Percentiles rank a stretch among this genome's conserved stretches.
Evolutionary conservation across 352 stramenopile species (phyloP).

Genomic region (Pythium biforme): DNA sequence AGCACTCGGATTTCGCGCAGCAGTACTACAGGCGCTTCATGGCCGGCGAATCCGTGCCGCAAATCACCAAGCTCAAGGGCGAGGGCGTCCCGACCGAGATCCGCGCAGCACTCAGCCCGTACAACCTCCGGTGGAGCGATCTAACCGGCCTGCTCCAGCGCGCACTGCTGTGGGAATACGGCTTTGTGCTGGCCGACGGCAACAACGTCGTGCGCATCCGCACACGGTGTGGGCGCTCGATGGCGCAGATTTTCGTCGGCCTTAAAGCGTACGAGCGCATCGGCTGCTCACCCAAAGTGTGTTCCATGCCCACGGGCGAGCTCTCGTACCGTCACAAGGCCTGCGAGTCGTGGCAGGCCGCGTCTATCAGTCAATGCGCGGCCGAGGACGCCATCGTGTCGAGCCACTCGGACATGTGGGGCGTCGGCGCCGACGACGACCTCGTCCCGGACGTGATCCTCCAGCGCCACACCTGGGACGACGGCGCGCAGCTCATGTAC

Average conservation of each 20-base stretch:
- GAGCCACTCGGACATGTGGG: slow-evolving; percentile 53
- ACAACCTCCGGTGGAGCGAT: slow-evolving; percentile 45
- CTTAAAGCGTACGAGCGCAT: slow-evolving; percentile 54
- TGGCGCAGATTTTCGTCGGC: slow-evolving; percentile 63
- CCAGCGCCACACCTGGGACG: slow-evolving; percentile 50
- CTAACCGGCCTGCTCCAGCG: slow-evolving; percentile 59
- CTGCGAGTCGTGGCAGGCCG: slow-evolving; percentile 48
- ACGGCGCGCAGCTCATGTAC: slow-evolving; percentile 49
- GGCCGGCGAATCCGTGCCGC: slow-evolving; percentile 31
- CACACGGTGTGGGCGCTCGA: slow-evolving; percentile 59
- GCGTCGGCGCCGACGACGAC: slow-evolving; percentile 49
- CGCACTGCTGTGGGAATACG: slow-evolving; percentile 65
- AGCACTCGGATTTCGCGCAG: slow-evolving; percentile 69
- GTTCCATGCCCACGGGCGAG: slow-evolving; percentile 28
- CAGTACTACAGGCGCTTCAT: slow-evolving; percentile 58
- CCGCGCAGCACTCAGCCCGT: slow-evolving; percentile 28
- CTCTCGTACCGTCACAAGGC: slow-evolving; percentile 38
- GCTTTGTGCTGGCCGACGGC: slow-evolving; percentile 48
- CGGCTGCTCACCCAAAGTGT: slow-evolving; percentile 37
- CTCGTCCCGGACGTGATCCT: slow-evolving; percentile 49
- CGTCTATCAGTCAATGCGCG: slow-evolving; percentile 49
- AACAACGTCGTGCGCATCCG: slow-evolving; percentile 44
- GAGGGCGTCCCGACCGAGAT: slow-evolving; percentile 33
- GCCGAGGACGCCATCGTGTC: slow-evolving; percentile 37
- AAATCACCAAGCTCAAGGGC: slow-evolving; percentile 29